A percentile compares a stretch with the other conserved stretches of the same genome.
These are phyloP conservation scores for Eucalyptus curtisii DNA, from an alignment of 345 rosid species.

Conservation along the genomic window DNA sequence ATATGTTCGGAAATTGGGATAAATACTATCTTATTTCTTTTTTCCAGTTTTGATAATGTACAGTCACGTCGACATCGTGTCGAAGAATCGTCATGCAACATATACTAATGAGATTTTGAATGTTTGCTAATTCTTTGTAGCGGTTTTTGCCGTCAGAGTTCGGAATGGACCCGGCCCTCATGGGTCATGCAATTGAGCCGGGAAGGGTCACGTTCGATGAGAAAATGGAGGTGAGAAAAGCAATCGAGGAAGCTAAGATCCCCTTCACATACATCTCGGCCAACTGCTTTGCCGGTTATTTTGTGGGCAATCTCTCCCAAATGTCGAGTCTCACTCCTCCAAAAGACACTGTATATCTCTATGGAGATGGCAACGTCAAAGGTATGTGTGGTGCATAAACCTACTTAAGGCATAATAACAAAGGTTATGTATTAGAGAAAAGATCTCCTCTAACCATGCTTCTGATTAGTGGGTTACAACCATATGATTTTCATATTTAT, in stretches of 20 bases:
- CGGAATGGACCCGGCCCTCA: conserved; percentile 74
- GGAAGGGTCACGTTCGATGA: conserved; percentile 74
- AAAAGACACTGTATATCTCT: conserved; percentile 22
- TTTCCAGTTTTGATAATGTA: neutral
- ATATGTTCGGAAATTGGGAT: neutral
- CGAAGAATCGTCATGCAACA: neutral
- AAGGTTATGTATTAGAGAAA: neutral
- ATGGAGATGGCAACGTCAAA: conserved; percentile 67
- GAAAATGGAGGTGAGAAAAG: conserved; percentile 67
- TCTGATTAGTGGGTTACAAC: neutral
- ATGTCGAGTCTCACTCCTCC: conserved; percentile 61
- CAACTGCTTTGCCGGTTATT: conserved; percentile 75
- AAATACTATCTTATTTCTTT: neutral
- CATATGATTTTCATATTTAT: neutral
- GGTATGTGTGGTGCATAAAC: conserved; percentile 14
- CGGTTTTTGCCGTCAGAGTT: conserved; percentile 85
- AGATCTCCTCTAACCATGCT: neutral
- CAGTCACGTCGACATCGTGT: neutral
- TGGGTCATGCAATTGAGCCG: conserved; percentile 68
- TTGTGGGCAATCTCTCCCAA: conserved; percentile 62
- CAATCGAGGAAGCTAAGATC: conserved; percentile 63
- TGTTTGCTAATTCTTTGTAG: conserved; percentile 5
- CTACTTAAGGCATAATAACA: neutral
- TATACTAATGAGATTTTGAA: neutral
- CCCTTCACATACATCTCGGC: conserved; percentile 67